Evolutionary conservation across 257 asterid genomes (phyloP), one percentile per base, ranked within the genome.

Genomic region (Plantago elongata): DNA sequence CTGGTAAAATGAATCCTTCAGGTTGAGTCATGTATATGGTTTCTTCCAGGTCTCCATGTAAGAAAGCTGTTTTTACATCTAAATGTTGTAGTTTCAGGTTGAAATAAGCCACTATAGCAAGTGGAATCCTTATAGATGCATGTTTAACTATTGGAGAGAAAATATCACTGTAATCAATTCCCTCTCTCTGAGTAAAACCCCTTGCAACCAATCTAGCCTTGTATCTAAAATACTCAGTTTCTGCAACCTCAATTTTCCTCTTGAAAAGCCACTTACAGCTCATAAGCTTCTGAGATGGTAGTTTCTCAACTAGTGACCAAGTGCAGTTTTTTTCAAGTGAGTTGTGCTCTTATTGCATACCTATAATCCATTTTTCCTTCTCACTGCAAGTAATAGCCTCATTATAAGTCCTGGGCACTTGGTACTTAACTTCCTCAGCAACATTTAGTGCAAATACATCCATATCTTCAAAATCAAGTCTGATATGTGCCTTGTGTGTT

Each of bases 141-240:
- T 57, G 62, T 9, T 57, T 57, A 0, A 57, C 62, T 11, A 37
- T 29, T 1, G 47, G 62, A 5, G 46, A 57, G 10, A 57, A 57
- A n/a, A 57, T 30, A 11, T 57, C 62, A 57, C 37, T 57, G 29
- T 9, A 59, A 22, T 59, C 51, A 5, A 59, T 22, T 7, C 51
- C 64, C 8, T 59, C 64, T 15, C 30, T 59, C 3, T 59, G 51
- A 11, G 40, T 16, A 9, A 59, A 42, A 14, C 64, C 30, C n/a
- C 64, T 14, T 9, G 64, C 64, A 5, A 54, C 43, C 10, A 54
- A 14, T 1, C 40, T 54, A 0, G 60, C 60, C 13, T 54, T 54
- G 2, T 16, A 52, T 13, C 40, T 52, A 0, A 11, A 5, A 8
- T 52, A 13, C 9, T 18, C 13, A 9, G 5, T 1, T 1, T 7